Base-by-base conservation (phyloP, 495 filamentous ascomycete genomes). In the Clohesyomyces aquaticus region DNA sequence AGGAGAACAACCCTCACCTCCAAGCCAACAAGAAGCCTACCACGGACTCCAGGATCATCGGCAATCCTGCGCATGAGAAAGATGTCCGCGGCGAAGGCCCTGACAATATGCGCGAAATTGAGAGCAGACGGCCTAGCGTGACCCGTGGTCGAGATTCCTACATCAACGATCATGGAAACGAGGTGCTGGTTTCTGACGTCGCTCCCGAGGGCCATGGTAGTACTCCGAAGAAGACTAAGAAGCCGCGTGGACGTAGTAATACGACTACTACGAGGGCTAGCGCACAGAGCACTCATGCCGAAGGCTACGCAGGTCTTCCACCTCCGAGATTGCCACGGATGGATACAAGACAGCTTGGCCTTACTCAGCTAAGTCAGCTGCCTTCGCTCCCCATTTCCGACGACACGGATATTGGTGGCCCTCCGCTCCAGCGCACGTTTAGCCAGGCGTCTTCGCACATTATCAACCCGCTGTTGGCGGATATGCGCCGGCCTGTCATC, bases 351-450 rank as follows among this genome's bases (percentile, higher is more conserved):
- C 75, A 80, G 53, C 73, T 86, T n/a, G 85, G 85, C 3, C 76
- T 89, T 1, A 75, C 83, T 10, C 77, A 81, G 23, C 76, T 84
- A n/a, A 86, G 85, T 45, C 85, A 87, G 63, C 78, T 91, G 16
- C 87, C 90, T 14, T 75, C 83, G 10, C 74, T 91, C 4, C 87
- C 89, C 0, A 68, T 81, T 0, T 79, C 80, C 16, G 89, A 91
- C 66, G 93, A 96, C 65, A 88, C 86, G 1, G 93, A 96, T 72
- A 90, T 88, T 70, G 89, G 87, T 12, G 88, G 89, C 0, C 86
- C 88, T 38, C 78, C 83, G 26, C 59, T 78, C 55, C 32, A 79
- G 69, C 72, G 80, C 72, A 71, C 74, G 64, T 76, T 67, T 76
- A 81, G 78, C 70, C 68, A 55, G 66, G 80, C 67, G 45, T 75